Percentiles rank a stretch among this genome's conserved stretches.
These are phyloP conservation scores for Peniophora sp. DNA, from an alignment of 1,284 basidiomycete genomes.

Conservation along the genomic window DNA sequence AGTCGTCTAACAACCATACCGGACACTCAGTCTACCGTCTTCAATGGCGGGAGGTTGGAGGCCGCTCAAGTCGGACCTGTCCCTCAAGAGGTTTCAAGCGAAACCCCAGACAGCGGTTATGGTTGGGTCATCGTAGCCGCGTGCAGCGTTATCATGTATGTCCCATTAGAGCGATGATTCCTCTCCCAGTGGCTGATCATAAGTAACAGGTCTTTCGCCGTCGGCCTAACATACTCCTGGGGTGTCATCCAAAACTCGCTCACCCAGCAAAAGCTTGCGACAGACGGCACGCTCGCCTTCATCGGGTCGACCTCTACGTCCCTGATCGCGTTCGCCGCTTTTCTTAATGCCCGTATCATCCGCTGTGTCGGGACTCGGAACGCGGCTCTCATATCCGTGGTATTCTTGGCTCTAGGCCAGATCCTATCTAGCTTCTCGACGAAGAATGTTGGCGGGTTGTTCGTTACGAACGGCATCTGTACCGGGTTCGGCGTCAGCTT, in stretches of 20 bases:
- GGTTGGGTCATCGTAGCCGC: conserved; percentile 17
- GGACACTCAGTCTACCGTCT: too few relatives aligned
- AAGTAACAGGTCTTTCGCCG: conserved; percentile 15
- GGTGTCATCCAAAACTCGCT: conserved; percentile 7
- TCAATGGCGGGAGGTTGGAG: too few relatives aligned
- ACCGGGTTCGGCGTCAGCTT: conserved; percentile 7
- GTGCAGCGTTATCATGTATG: conserved; percentile 13
- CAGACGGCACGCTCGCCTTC: conserved; percentile 6
- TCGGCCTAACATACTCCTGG: conserved; percentile 6
- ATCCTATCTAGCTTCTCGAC: conserved; percentile 4
- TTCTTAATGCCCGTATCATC: conserved; percentile 7
- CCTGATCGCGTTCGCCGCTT: conserved; percentile 7
- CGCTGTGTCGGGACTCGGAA: conserved; percentile 8
- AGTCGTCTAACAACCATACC: too few relatives aligned
- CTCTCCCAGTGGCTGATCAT: too few relatives aligned
- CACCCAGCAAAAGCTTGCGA: conserved; percentile 2
- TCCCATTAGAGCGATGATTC: neutral
- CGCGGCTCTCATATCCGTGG: conserved; percentile 1
- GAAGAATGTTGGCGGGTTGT: conserved; percentile 4
- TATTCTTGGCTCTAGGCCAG: conserved; percentile 6
- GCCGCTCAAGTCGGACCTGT: too few relatives aligned
- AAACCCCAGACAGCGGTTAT: conserved; percentile 17
- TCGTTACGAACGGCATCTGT: conserved; percentile 7
- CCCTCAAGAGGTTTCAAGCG: neutral
- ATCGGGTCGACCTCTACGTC: conserved; percentile 5